Evolutionary conservation across 108 stramenopile species (phyloP).

Genomic region (Hondaea fermentalgiana): DNA sequence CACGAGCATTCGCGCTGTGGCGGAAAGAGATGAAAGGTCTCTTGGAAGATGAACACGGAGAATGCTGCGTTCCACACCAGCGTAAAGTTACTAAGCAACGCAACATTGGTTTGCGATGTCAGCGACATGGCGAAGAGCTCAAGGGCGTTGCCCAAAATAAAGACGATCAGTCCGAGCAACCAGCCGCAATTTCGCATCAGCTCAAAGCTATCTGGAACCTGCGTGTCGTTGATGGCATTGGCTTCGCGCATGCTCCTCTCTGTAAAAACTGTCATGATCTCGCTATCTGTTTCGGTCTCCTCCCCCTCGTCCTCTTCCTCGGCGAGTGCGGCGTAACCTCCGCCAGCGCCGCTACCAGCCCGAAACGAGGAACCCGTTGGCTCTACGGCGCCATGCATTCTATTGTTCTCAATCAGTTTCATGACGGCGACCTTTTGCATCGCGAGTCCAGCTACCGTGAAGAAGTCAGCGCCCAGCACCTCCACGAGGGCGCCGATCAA

Average conservation of each 20-base stretch:
- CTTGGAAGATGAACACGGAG: neutral
- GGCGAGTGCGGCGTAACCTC: neutral
- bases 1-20: neutral
- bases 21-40: neutral
- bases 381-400: neutral
- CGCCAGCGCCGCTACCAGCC: neutral
- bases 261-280: neutral
- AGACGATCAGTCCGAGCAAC: neutral
- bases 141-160: neutral
- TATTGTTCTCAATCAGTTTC: neutral
- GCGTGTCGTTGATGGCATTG: neutral
- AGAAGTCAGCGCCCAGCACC: neutral
- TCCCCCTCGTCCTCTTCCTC: neutral
- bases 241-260: neutral
- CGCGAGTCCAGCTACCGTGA: neutral
- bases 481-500: neutral
- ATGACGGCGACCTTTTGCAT: conserved; percentile 18
- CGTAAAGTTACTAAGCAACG: neutral
- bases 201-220: neutral
- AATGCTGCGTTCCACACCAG: neutral
- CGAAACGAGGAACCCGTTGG: neutral
- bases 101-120: neutral
- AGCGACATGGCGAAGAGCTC: conserved; percentile 8
- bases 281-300: neutral
- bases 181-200: neutral